Base-by-base conservation (phyloP, 2,329 filamentous ascomycete genomes). In the Calonectria hawksworthii region DNA sequence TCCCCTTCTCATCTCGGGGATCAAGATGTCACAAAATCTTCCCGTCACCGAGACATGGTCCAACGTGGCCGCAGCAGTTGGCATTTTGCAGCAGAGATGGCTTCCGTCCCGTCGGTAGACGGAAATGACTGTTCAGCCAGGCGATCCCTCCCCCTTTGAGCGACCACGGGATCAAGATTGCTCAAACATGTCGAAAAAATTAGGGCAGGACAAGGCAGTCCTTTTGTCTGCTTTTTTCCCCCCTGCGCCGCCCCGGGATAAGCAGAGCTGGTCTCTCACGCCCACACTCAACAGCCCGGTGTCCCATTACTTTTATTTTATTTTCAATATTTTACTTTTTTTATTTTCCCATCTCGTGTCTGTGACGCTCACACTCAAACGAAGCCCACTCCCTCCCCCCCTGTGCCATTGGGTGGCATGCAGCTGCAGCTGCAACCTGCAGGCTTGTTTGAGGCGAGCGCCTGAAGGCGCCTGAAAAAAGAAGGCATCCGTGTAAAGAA, bases 361-460 rank as follows among this genome's bases (percentile, higher is more conserved):
- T 36, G 32, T 59, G 54, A 59, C 54, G 30, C 47, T 23, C 41
- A n/a, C 41, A 41, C 41, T 23, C 56, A n/a, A 59, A 23, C 63
- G 41, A 72, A 44, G 44, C 51, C 32, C 54, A 36, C 28, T 51
- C 63, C 34, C 28, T 30, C 30, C 59, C 30, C 59, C 52, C 64
- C 52, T 59, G 52, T 21, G 64, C 26, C 34, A 23, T 18, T 64
- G 69, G 73, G 66, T 63, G 64, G 68, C 59, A 63, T 70, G 69
- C 73, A 68, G 64, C 64, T 4, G 69, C 73, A 68, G 64, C 64
- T 6, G 26, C 51, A 47, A 30, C 68, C 73, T 65, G 64, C 56
- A 50, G 56, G 36, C 56, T 72, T 69, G 73, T 54, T 61, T 72
- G 64, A 51, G 54, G 70, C 70, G 64, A 59, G 69, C 54, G 54